These are phyloP conservation scores for Hypoxylon sp. DNA, from an alignment of 2,329 filamentous ascomycete genomes.

Conservation along the genomic window DNA sequence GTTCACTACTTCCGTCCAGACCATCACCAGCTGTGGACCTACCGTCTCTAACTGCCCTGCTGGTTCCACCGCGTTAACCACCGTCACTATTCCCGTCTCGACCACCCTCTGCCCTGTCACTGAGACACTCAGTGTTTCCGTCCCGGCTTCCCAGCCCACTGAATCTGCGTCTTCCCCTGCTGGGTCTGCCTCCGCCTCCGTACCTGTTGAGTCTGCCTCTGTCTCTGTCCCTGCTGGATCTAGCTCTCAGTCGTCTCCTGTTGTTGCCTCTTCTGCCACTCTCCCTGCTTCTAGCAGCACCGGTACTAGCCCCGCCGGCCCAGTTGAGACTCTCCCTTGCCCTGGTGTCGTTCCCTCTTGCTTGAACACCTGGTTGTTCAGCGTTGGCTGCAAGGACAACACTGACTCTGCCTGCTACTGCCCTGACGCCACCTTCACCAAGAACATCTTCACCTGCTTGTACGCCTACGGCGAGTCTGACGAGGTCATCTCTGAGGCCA, in stretches of 20 bases:
- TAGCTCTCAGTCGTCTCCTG: slow-evolving; percentile 22
- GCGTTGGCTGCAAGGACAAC: slow-evolving; percentile 85
- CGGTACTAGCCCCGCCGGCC: slow-evolving; percentile 50
- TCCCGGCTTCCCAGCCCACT: slow-evolving; percentile 42
- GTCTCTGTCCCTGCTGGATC: slow-evolving; percentile 34
- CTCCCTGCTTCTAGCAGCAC: slow-evolving; percentile 44
- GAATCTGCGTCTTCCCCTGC: slow-evolving; percentile 27
- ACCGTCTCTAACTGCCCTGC: slow-evolving; percentile 66
- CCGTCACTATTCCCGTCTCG: slow-evolving; percentile 69
- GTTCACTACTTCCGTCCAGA: slow-evolving; percentile 65
- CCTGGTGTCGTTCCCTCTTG: slow-evolving; percentile 86
- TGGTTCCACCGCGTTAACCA: slow-evolving; percentile 63
- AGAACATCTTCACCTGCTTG: slow-evolving; percentile 85
- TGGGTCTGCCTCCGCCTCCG: slow-evolving; percentile 33
- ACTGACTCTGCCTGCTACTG: slow-evolving; percentile 89
- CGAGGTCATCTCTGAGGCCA: slow-evolving; percentile 76
- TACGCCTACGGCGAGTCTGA: slow-evolving; percentile 79
- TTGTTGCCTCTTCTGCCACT: slow-evolving; percentile 26
- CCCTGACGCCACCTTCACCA: slow-evolving; percentile 81
- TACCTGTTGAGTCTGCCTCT: slow-evolving; percentile 37
- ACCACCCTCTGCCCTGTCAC: slow-evolving; percentile 75
- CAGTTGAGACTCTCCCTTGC: slow-evolving; percentile 67
- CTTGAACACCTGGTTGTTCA: slow-evolving; percentile 89
- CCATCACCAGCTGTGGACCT: slow-evolving; percentile 67
- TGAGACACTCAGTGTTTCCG: slow-evolving; percentile 62